Evolutionary conservation across 768 basidiomycete species (phyloP), one percentile per base, ranked within the genome.

Genomic region (Flagelloscypha sp.): DNA sequence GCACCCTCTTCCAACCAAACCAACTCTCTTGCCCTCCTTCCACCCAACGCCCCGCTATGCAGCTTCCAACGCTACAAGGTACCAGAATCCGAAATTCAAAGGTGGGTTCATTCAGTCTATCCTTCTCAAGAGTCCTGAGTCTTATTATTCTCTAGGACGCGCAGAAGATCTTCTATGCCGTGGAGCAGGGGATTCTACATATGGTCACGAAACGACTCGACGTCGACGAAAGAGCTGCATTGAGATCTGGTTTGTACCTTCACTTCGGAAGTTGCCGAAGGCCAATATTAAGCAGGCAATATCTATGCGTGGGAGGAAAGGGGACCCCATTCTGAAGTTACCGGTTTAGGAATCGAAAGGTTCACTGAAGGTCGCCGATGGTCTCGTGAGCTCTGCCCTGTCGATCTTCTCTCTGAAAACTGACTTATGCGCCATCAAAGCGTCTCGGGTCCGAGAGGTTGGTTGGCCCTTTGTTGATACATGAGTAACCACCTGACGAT

Each of bases 321-420:
- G 31, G 74, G 74, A 16, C 78, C 82, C 11, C 74, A 78, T 46
- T 72, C 72, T 16, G 84, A 84, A 55, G 73, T 83, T 10, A 82
- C 79, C 3, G 83, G 84, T 10, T 66, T 84, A 21, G 81, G 83
- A 20, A 88, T 88, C 50, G 86, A 88, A 50, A 72, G 85, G 19
- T 88, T 85, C 57, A 88, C 85, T 4, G 85, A 88, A 53, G 85
- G 85, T 16, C 70, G 79, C 48, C 70, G 79, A 44, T 88, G 85
- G 85, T 82, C 80, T 27, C 78, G n/a, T n/a, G n/a, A n/a, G n/a
- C n/a, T n/a, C n/a, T n/a, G n/a, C n/a, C n/a, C n/a, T n/a, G n/a
- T n/a, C n/a, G n/a, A n/a, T n/a, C n/a, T n/a, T n/a, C n/a, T n/a
- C n/a, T n/a, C n/a, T n/a, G n/a, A n/a, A n/a, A n/a, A n/a, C n/a